Base-by-base conservation (phyloP, 2,329 filamentous ascomycete species). In the Trichothecium sympodiale region DNA sequence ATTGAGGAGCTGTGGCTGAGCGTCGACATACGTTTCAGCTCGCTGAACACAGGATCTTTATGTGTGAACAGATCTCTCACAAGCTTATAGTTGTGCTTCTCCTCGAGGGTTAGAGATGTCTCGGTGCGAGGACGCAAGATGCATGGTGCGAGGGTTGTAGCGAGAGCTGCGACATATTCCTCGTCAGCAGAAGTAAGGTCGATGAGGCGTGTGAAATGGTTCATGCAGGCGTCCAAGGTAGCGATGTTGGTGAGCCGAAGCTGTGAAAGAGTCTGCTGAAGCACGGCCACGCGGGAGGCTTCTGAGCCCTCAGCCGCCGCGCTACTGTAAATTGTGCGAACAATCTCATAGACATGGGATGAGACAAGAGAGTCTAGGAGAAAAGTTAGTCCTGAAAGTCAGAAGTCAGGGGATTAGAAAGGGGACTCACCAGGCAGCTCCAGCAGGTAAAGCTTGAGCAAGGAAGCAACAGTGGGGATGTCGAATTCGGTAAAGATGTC, bases 141-240 rank as follows among this genome's bases (percentile, higher is more conserved):
- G 55, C 87, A 95, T 5, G 87, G 83, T 1, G 87, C 83, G 31
- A 98, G 67, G 5, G 69, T 64, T 17, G 77, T 77, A 3, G 87
- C 83, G 28, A 98, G 73, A 27, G 78, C 66, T 10, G 79, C 56
- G 38, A 94, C 64, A 53, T 94, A 98, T 30, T 77, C 65, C 54
- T 98, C 91, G 47, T 94, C 89, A 23, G 91, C 91, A 12, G 89
- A 96, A 3, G 91, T 98, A 43, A 98, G 71, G 57, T 98, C 91
- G 53, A 98, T 93, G 41, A 98, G 69, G 41, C 91, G 83, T 28
- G 89, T 95, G 57, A 98, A 96, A 61, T 98, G 91, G 46, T 94
- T 96, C 71, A 93, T 94, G 54, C 94, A 83, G 29, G 91, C 91
- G 58, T 98, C 91, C 40, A 98, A 77, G n/a, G 91, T 96, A 33